A percentile compares a stretch with the other conserved stretches of the same genome.
Evolutionary conservation across 2,329 filamentous ascomycete genomes (phyloP).

Genomic region (Neonectria magnoliae): DNA sequence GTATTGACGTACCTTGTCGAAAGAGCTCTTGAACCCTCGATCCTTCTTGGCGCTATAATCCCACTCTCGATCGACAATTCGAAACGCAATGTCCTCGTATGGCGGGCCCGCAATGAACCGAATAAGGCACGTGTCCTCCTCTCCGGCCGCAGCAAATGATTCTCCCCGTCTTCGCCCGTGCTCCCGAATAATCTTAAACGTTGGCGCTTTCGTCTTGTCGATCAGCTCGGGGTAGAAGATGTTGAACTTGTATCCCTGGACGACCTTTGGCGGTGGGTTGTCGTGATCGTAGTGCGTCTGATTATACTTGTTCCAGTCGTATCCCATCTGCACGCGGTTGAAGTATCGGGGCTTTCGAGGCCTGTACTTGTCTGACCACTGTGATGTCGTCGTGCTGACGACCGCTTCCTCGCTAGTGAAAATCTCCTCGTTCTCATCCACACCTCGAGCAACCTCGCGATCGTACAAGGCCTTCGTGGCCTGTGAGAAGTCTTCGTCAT

Average conservation of each 20-base stretch:
- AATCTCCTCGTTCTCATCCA: constrained; percentile 94
- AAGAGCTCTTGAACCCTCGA: constrained; percentile 93
- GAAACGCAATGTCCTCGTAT: constrained; percentile 96
- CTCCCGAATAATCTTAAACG: constrained; percentile 94
- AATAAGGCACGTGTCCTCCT: constrained; percentile 97
- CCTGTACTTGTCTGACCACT: constrained; percentile 86
- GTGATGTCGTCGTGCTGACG: constrained; percentile 65
- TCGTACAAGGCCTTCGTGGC: constrained; percentile 91
- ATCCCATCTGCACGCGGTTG: constrained; percentile 98
- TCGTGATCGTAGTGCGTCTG: constrained; percentile 99
- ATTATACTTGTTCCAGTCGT: constrained; percentile 99
- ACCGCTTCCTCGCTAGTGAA: constrained; percentile 91
- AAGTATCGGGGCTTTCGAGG: constrained; percentile 96
- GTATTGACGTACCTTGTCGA: constrained; percentile 82
- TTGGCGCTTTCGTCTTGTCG: constrained; percentile 93
- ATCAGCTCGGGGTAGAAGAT: constrained; percentile 98
- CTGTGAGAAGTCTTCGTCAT: constrained; percentile 84
- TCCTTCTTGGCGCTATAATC: constrained; percentile 97
- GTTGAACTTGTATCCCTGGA: constrained; percentile 99
- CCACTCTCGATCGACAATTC: constrained; percentile 98
- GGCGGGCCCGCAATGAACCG: constrained; percentile 94
- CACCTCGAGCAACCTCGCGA: constrained; percentile 88
- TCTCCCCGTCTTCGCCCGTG: constrained; percentile 89
- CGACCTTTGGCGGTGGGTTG: constrained; percentile 96
- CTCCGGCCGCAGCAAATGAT: constrained; percentile 90